Evolutionary conservation across 1,284 basidiomycete genomes (phyloP), one percentile per base, ranked within the genome.

Genomic region (Laetiporus sulphureus): DNA sequence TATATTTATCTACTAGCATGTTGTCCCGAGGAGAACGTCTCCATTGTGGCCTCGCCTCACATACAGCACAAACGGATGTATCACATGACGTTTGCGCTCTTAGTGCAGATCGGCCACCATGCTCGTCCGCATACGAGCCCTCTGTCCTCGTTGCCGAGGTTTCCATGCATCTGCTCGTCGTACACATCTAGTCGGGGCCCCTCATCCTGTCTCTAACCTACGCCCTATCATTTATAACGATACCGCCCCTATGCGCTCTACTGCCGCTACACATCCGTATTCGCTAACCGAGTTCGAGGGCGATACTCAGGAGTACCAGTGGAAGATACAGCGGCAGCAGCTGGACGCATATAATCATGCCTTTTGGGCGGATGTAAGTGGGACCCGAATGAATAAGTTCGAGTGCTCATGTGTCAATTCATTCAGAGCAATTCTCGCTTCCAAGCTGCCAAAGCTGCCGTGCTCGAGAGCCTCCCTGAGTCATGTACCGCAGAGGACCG

Each of bases 171-270:
- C 76, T 2, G 32, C 58, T 19, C 33, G 49, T 15, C 48, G 61
- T 7, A 53, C 55, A 31, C 66, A 80, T 57, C 71, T 80, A 16
- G 71, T 88, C 31, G 85, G 81, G 2, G 83, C 83, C 29, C 78
- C 82, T 24, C 73, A 89, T 57, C 80, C 82, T 5, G 56, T 85
- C 40, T 87, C 85, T n/a, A 74, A 89, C 64, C 65, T 89, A 40
- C 77, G 86, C 3, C 84, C 86, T 3, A 68, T 86, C 45, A 67
- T 88, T 32, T 87, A 88, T 63, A 76, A 79, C 52, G 74, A 83
- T 52, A 66, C 59, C 34, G 63, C 62, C 10, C 58, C 64, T 5
- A 58, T 57, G 11, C 50, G 42, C 2, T 39, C 51, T 11, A 46
- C 53, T 4, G 40, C 45, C 27, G 46, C 44, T 21, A 59, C 60